phyloP scores from a whole-genome alignment of 768 basidiomycete genomes.

The Tylopilus vinaceipallidus region DNA sequence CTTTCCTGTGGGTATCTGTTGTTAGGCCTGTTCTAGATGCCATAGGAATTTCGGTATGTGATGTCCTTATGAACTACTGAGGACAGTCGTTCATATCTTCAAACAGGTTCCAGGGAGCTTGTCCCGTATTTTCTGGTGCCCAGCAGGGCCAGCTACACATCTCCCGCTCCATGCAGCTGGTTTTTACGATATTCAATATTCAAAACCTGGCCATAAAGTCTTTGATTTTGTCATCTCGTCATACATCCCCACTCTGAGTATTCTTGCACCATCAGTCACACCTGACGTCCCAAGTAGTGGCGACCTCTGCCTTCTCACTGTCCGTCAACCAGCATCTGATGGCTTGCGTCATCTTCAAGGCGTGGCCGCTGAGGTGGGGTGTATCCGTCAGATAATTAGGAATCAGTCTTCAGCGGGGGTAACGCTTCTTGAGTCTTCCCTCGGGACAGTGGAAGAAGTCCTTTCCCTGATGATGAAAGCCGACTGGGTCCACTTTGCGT shows the following conservation, averaged over 20 bases:
- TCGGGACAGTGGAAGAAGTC: conserved; percentile 1
- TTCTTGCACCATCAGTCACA: not conserved
- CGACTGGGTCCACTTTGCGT: conserved; percentile 4
- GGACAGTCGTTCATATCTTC: no score
- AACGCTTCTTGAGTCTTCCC: not conserved
- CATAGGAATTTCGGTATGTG: conserved; percentile 1
- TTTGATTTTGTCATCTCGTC: conserved; percentile 3
- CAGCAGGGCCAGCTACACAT: no score
- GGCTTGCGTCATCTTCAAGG: not conserved
- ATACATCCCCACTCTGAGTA: not conserved
- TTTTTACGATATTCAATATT: not conserved
- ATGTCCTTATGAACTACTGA: not conserved
- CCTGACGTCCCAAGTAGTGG: not conserved
- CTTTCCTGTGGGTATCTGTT: conserved; percentile 4
- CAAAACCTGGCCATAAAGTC: not conserved
- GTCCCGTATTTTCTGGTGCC: no score
- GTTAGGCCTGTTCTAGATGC: conserved; percentile 4
- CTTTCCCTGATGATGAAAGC: conserved; percentile 1
- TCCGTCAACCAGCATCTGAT: conserved; percentile 8
- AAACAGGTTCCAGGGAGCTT: no score
- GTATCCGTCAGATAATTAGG: conserved; percentile 1
- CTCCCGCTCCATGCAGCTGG: not conserved
- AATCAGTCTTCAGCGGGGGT: no score
- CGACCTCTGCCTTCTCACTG: conserved; percentile 4
- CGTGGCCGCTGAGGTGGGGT: conserved; percentile 19